A percentile compares a stretch with the other conserved stretches of the same genome.
phyloP scores from a whole-genome alignment of 495 filamentous ascomycete genomes.

The Chaetomidium leptoderma region DNA sequence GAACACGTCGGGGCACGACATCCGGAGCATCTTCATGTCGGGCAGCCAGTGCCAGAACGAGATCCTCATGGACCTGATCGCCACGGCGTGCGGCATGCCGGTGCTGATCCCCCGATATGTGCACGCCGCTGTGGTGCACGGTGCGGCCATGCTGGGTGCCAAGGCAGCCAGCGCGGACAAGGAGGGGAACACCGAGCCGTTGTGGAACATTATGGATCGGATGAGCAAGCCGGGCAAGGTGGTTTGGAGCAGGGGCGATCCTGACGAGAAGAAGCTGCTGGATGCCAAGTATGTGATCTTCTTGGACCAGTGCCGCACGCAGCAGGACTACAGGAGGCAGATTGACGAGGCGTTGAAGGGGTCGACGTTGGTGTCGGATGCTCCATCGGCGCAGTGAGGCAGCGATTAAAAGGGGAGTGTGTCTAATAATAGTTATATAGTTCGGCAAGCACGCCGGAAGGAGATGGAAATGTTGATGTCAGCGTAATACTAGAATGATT shows the following conservation, averaged over 20 bases:
- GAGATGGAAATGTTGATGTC: background rate
- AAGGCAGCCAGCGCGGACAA: slow-evolving; percentile 79
- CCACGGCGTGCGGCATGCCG: slow-evolving; percentile 83
- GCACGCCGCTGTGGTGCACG: slow-evolving; percentile 92
- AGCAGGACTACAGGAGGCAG: slow-evolving; percentile 65
- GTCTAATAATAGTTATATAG: background rate
- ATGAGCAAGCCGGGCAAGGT: slow-evolving; percentile 92
- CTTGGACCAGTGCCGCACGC: slow-evolving; percentile 69
- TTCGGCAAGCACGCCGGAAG: background rate
- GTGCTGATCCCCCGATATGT: slow-evolving; percentile 89
- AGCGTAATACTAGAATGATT: too few species aligned
- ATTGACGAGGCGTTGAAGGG: slow-evolving; percentile 59
- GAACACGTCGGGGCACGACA: slow-evolving; percentile 78
- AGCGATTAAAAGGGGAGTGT: background rate
- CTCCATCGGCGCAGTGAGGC: background rate
- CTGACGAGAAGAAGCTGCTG: slow-evolving; percentile 71
- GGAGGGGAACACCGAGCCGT: slow-evolving; percentile 73
- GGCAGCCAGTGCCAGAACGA: slow-evolving; percentile 95
- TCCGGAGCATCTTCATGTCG: slow-evolving; percentile 95
- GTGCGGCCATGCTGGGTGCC: slow-evolving; percentile 93
- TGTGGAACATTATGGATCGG: slow-evolving; percentile 96
- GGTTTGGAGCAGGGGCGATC: slow-evolving; percentile 64
- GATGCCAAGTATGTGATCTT: slow-evolving; percentile 82
- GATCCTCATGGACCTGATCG: slow-evolving; percentile 84
- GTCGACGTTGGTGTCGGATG: slow-evolving; percentile 29